Evolutionary conservation across 108 stramenopile species (phyloP), one percentile per base, ranked within the genome.

Genomic region (Mediolabrus comicus): DNA sequence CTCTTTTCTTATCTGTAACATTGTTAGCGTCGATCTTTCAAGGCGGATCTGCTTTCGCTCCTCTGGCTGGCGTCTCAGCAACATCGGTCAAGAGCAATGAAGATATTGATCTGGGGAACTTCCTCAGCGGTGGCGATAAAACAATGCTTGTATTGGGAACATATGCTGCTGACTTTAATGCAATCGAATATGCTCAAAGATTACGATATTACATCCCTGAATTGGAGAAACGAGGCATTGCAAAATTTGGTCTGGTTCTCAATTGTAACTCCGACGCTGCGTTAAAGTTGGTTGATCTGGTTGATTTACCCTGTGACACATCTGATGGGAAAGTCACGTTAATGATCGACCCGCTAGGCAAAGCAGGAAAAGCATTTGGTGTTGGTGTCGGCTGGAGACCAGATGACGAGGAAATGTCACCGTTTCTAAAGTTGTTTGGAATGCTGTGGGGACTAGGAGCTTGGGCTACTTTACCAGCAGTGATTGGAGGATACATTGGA

Each of bases 401-500:
- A 16, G 92, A 95, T 46, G 87, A 95, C 66, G 39, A 74, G 29
- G 82, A 81, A 51, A 72, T 95, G 69, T 84, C 82, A 24, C 95
- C 95, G 3, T 96, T 75, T 81, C 54, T 92, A 24, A 96, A 96
- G 61, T 79, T 96, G 17, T 96, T 90, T 74, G 90, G 90, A 27
- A 96, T 96, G 95, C 85, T 96, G n/a, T 91, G 57, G 38, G 95
- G 95, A 14, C 82, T 96, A 27, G 95, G 95, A 31, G 92, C 91
- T 0, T 92, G 92, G 91, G 92, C 91, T 7, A 96, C 95, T 16
- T 67, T 96, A n/a, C 95, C 95, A 29, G 86, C 91, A 22, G 95
- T 96, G 7, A 92, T 96, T 59, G 91, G 89, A 11, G 95, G 95
- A 16, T 96, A 96, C 81, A 81, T 96, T 60, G 95, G 95, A 16